Percentiles rank a stretch among this genome's conserved stretches.
These are phyloP conservation scores for Citrus mangshanensis DNA, from an alignment of 345 rosid species.

Conservation along the genomic window DNA sequence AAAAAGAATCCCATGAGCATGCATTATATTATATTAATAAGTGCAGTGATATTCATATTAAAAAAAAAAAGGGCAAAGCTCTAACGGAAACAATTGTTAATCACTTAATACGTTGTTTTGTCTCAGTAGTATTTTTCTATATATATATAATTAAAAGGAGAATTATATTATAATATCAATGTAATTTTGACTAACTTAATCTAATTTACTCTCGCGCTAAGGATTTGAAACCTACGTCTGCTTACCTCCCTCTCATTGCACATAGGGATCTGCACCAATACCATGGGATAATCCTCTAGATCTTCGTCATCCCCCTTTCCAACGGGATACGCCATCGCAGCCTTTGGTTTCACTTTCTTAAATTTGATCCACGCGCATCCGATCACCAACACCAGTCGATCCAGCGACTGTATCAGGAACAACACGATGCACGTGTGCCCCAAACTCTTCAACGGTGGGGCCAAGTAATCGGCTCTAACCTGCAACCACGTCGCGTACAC, in stretches of 20 bases:
- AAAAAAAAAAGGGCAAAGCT: too few species aligned
- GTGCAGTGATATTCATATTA: too few species aligned
- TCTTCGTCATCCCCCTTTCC: constrained; percentile 29
- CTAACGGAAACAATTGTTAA: too few species aligned
- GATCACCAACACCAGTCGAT: constrained; percentile 61
- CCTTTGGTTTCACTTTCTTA: constrained; percentile 58
- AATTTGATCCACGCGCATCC: constrained; percentile 84
- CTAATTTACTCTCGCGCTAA: neutral
- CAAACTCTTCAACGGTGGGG: constrained; percentile 76
- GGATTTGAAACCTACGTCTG: constrained; percentile 45
- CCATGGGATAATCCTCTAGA: constrained; percentile 75
- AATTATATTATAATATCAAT: too few species aligned
- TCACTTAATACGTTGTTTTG: too few species aligned
- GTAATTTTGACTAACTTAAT: neutral
- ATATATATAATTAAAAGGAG: too few species aligned
- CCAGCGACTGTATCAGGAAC: constrained; percentile 79
- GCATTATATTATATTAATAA: too few species aligned
- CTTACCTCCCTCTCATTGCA: constrained; percentile 99
- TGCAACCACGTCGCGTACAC: constrained; percentile 72
- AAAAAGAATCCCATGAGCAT: too few species aligned
- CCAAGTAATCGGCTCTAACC: constrained; percentile 63
- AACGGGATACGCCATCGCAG: constrained; percentile 35
- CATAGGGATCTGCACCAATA: constrained; percentile 92
- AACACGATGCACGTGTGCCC: constrained; percentile 72
- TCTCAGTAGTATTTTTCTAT: too few species aligned